phyloP scores from a whole-genome alignment of 495 filamentous ascomycete genomes.

The Neurospora sublineolata region DNA sequence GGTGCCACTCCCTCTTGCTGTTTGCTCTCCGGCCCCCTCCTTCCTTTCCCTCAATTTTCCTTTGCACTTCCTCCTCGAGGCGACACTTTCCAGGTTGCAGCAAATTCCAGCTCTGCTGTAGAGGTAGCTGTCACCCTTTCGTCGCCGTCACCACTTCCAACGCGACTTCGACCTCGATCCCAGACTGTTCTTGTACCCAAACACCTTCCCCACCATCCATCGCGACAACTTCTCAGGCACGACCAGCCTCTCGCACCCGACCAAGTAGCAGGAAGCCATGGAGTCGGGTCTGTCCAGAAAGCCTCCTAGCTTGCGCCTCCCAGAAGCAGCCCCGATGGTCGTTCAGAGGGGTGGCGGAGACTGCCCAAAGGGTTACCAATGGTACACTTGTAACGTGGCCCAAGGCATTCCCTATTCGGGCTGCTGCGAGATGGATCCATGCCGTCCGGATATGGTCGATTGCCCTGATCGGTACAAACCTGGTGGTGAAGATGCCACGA shows the following conservation, averaged over 20 bases:
- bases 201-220: neutral
- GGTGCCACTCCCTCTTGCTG: neutral
- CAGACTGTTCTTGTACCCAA: neutral
- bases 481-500: neutral
- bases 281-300: neutral
- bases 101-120: neutral
- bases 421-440: conserved; percentile 17
- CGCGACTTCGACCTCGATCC: neutral
- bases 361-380: conserved; percentile 6
- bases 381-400: conserved; percentile 8
- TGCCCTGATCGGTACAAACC: conserved; percentile 7
- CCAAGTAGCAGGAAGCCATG: neutral
- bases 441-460: conserved; percentile 4
- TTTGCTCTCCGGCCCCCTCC: neutral
- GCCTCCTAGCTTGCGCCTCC: neutral
- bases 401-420: conserved; percentile 3
- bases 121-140: neutral
- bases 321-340: neutral
- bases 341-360: neutral
- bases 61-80: neutral
- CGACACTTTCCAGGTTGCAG: neutral
- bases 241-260: neutral
- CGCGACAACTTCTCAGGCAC: neutral
- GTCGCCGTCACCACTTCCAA: neutral
- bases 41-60: too few relatives aligned